Evolutionary conservation across 495 filamentous ascomycete species (phyloP), one percentile per base, ranked within the genome.

Genomic region (Aspergillus cristatus): DNA sequence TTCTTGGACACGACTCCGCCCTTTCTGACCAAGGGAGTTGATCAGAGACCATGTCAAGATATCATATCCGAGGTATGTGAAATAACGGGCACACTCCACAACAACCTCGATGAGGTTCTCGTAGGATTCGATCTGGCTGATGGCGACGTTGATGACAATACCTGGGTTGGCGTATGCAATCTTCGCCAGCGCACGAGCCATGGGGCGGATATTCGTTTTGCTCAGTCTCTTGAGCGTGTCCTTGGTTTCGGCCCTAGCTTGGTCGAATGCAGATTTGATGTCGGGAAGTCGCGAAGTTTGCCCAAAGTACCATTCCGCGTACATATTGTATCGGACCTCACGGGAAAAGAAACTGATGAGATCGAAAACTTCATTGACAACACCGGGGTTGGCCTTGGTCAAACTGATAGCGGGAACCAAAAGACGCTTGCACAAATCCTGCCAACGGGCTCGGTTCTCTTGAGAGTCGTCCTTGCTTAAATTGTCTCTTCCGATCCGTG

Each of bases 91-190:
- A 50, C 86, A 95, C 54, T 94, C 86, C 18, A 96, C 86, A 35
- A 99, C 82, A 7, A 82, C 82, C 40, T 94, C 86, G 40, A 90
- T 89, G 24, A 97, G 72, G 51, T 96, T 96, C 51, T 82, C 82
- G 56, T 97, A 96, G 0, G 79, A 74, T 58, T 96, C 87, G 32
- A 95, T 87, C 50, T 95, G 87, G 22, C 70, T 74, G 38, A 97
- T 73, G 8, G 87, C 84, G 29, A 89, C 78, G 47, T 77, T 78
- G 64, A 95, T 93, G 17, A 99, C 86, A 31, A 91, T 71, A n/a
- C 87, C 88, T 3, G 93, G 93, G 11, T 81, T 87, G 6, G 84
- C 76, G 42, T 82, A 82, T 6, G 89, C 84, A 7, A 86, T 80
- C 62, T 94, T 95, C 2, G 90, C 87, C 28, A 99, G 68, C 13